Evolutionary conservation across 345 rosid genomes (phyloP), one percentile per base, ranked within the genome.

Genomic region (Acer negundo): DNA sequence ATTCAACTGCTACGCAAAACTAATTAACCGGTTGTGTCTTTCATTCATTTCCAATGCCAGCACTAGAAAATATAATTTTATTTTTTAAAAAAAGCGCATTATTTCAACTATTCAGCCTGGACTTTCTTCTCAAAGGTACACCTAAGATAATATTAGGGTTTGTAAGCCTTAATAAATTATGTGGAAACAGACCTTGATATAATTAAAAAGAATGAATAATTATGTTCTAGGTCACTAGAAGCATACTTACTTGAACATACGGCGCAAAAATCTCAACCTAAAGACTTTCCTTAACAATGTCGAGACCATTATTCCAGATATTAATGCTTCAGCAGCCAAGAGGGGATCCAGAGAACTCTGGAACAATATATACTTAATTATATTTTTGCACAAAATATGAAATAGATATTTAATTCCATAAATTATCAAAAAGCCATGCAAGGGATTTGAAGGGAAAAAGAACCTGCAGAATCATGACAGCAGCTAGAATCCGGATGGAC

Each of bases 301-400:
- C 28, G 94, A 87, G 38, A 85, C 62, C 1, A 91, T 13, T 58
- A 89, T 74, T 70, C 90, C 92, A 67, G 80, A 79, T 78, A 93
- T 72, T 47, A 92, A 77, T 67, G 93, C 90, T 83, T 83, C 92
- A 76, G 76, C 79, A 26, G 96, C 92, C 77, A 95, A 88, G 67
- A 93, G 70, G 62, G 95, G 99, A 85, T 95, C 99, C 63, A 89
- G 59, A 5, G 98, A 90, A 78, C 99, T 88, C 98, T 95, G 86
- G 67, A 85, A 84, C 55, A 85, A 71, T 11, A 73, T 6, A 67
- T 10, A 38, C 16, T 63, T 13, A 6, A 61, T 72, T 31, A 69
- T 69, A 74, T 24, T 76, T 72, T 62, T 38, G 16, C 59, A 61
- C 26, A 42, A 42, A 61, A 35, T 31, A 75, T 19, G 46, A 55